These are phyloP conservation scores for Penicillium sp. DNA, from an alignment of 2,329 filamentous ascomycete genomes.

Conservation along the genomic window DNA sequence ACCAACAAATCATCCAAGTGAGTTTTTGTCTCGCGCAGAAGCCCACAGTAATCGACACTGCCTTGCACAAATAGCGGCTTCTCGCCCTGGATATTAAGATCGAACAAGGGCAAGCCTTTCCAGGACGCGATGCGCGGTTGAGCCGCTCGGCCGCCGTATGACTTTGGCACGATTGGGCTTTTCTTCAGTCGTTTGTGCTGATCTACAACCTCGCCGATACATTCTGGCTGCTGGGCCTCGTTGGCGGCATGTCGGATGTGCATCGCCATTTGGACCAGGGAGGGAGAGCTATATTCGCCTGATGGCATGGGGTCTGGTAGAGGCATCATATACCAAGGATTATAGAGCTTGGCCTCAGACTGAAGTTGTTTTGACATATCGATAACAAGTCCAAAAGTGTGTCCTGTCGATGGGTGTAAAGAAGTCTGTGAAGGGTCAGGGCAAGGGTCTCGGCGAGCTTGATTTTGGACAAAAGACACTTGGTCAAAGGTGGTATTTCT, in stretches of 20 bases:
- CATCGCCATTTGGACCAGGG: conserved; percentile 2
- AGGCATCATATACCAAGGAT: conserved; percentile 10
- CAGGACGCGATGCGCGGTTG: conserved; percentile 6
- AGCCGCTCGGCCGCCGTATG: conserved; percentile 2
- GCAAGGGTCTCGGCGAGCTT: background rate
- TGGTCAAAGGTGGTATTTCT: background rate
- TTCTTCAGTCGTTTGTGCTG: conserved; percentile 1
- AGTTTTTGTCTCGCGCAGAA: conserved; percentile 1
- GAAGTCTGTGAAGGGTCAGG: background rate
- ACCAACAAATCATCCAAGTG: conserved; percentile 10
- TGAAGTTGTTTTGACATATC: conserved; percentile 6
- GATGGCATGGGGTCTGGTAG: conserved; percentile 7
- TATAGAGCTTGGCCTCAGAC: conserved; percentile 1
- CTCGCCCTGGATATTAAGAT: conserved; percentile 7
- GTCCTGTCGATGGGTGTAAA: background rate
- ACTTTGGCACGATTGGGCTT: background rate
- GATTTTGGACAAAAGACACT: background rate
- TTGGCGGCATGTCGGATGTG: background rate
- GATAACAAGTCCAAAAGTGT: conserved; percentile 1
- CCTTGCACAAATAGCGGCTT: conserved; percentile 7
- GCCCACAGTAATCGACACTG: conserved; percentile 5
- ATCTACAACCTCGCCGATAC: conserved; percentile 1
- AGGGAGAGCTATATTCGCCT: background rate
- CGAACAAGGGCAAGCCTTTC: conserved; percentile 5
- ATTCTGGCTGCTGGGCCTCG: conserved; percentile 4